Base-by-base conservation (phyloP, 2,329 filamentous ascomycete species). In the Penicillium occitanis region DNA sequence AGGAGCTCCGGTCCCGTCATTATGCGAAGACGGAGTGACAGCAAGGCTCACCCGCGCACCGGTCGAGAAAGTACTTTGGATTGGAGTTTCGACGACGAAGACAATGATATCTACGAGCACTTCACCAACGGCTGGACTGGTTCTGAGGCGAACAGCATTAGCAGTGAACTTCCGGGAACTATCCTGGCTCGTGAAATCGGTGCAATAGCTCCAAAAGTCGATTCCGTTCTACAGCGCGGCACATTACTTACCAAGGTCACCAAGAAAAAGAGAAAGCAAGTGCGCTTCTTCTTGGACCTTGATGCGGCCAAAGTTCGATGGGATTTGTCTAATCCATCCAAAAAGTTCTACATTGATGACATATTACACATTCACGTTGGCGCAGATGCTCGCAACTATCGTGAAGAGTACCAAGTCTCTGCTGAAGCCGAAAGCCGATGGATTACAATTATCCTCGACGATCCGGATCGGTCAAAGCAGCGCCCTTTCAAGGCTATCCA, bases 341-440 rank as follows among this genome's bases (percentile, higher is more conserved):
- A 97, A 76, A 88, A 88, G 63, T 90, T 99, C 69, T 96, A 96
- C 77, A 91, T 99, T 69, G 95, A 99, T 73, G 93, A 98, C 76
- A 94, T 99, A 73, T 90, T 91, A 73, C 93, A 97, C 74, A 93
- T 98, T 58, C 89, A 93, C 68, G 88, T 89, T 40, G 93, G 92
- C 19, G 86, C 86, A 13, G 92, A 98, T 75, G 92, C 94, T 19
- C 88, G 91, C 66, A 94, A 96, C 75, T 96, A 97, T 75, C 90
- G 92, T 50, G 88, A 94, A 72, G 93, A 97, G 76, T 91, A 91
- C 74, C 87, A 88, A 46, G 82, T 95, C 25, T 81, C 89, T 0
- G 86, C 89, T 61, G 81, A 86, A 5, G 86, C 88, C 46, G 90
- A 93, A 72, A 80, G 84, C 7, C 87, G 88, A 14, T 96, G 93